Evolutionary conservation across 345 rosid genomes (phyloP).

Genomic region (rapeseed (Brassica napus)): DNA sequence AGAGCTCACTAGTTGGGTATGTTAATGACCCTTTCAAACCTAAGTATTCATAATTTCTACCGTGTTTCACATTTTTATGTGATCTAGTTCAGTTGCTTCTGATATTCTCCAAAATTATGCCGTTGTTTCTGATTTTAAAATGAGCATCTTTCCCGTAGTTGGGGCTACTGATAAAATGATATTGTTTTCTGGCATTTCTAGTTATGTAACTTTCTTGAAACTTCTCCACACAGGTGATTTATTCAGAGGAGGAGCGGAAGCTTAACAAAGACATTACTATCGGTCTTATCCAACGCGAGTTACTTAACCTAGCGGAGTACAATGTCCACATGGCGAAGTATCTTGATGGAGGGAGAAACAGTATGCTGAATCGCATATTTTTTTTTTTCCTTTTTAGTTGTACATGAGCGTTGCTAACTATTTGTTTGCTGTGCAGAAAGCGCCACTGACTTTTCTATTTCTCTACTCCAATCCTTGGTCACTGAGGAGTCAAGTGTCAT

Average conservation of each 20-base stretch:
- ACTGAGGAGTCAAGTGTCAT: constrained; percentile 79
- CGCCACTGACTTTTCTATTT: constrained; percentile 80
- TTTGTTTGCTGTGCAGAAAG: constrained; percentile 58
- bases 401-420: constrained; percentile 3
- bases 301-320: constrained; percentile 93
- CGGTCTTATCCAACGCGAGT: constrained; percentile 79
- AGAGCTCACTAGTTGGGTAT: constrained; percentile 98
- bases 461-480: constrained; percentile 82
- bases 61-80: not conserved
- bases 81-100: constrained; percentile 5
- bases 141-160: not conserved
- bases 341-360: constrained; percentile 93
- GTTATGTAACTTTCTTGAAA: constrained; percentile 13
- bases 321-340: constrained; percentile 90
- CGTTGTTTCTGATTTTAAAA: not conserved
- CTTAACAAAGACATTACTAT: constrained; percentile 85
- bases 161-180: constrained; percentile 1
- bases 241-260: constrained; percentile 94
- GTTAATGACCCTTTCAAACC: constrained; percentile 30
- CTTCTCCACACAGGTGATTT: constrained; percentile 63
- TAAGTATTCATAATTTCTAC: not conserved
- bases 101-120: not conserved
- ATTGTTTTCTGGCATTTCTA: not conserved
- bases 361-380: constrained; percentile 47
- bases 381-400: not conserved